phyloP scores from a whole-genome alignment of 2,329 filamentous ascomycete species.

The Microsporum audouinii region DNA sequence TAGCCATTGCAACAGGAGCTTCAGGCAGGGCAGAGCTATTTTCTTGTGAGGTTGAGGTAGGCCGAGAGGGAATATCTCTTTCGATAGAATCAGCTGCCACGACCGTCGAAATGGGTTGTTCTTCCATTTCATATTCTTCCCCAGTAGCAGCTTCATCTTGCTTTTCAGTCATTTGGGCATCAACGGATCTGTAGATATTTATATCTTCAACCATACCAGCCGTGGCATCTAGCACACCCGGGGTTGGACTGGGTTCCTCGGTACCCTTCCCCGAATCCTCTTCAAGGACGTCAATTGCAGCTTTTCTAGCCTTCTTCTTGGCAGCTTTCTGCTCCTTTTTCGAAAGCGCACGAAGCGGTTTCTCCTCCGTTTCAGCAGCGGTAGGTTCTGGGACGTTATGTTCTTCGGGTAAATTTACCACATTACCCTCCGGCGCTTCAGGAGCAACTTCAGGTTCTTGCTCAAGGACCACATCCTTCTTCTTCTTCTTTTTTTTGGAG shows the following conservation, averaged over 20 bases:
- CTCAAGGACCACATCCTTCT: background rate
- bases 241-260: background rate
- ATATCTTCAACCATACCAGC: background rate
- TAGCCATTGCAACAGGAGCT: slow-evolving; percentile 5
- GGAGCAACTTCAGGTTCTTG: background rate
- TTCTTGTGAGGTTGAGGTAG: background rate
- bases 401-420: background rate
- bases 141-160: background rate
- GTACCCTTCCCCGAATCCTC: background rate
- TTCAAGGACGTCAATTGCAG: background rate
- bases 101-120: background rate
- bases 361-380: background rate
- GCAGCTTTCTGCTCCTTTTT: background rate
- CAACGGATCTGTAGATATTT: background rate
- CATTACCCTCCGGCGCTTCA: background rate
- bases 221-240: background rate
- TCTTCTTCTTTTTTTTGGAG: slow-evolving; percentile 2
- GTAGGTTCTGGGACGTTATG: background rate
- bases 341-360: background rate
- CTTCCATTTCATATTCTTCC: background rate
- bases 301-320: background rate
- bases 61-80: background rate
- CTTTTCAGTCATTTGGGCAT: background rate
- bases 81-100: background rate
- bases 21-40: background rate